phyloP scores from a whole-genome alignment of 805 yeast genomes.

The Clavispora carvajalis region DNA sequence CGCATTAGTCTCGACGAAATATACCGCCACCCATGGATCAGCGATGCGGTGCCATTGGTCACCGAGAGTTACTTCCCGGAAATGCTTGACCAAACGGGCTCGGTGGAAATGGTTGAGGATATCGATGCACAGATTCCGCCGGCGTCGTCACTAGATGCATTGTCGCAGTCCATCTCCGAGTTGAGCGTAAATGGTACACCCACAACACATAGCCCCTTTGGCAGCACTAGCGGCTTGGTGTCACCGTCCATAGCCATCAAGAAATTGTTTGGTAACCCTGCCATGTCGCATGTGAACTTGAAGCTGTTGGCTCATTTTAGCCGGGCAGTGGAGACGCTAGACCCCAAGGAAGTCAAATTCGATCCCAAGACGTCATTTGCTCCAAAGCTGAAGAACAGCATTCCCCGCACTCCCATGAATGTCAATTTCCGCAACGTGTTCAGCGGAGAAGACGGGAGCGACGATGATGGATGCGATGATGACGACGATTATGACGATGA shows the following conservation, averaged over 20 bases:
- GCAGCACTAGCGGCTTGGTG: conserved; percentile 9
- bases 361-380: conserved; percentile 7
- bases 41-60: conserved; percentile 9
- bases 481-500: conserved; percentile 4
- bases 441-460: conserved; percentile 1
- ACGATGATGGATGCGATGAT: background rate
- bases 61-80: conserved; percentile 15
- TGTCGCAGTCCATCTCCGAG: background rate
- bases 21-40: conserved; percentile 72
- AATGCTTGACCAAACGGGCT: background rate
- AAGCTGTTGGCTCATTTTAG: conserved; percentile 12
- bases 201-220: conserved; percentile 5
- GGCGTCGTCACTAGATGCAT: background rate
- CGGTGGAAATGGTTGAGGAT: background rate
- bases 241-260: conserved; percentile 28
- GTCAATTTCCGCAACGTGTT: conserved; percentile 31
- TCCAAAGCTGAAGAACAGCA: conserved; percentile 10
- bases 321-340: conserved; percentile 9
- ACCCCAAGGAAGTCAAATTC: conserved; percentile 18
- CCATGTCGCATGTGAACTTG: conserved; percentile 25
- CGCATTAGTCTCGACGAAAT: conserved; percentile 71
- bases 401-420: conserved; percentile 40
- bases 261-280: conserved; percentile 40
- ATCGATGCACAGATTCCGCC: background rate
- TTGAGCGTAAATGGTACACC: background rate